phyloP scores from a whole-genome alignment of 2,329 filamentous ascomycete genomes.

The Pseudogymnoascus pannorum region DNA sequence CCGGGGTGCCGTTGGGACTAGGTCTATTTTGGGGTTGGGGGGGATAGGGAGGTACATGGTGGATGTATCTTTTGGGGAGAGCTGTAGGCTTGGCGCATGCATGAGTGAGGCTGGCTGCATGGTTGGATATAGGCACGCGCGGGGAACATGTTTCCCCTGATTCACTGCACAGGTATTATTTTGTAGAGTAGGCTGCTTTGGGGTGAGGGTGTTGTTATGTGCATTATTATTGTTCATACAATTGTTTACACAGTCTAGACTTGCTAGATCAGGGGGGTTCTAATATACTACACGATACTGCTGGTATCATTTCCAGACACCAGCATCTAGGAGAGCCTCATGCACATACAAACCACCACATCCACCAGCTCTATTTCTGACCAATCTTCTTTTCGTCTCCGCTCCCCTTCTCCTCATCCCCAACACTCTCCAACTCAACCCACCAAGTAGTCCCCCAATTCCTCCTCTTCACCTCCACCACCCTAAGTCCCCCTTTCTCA shows the following conservation, averaged over 20 bases:
- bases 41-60: neutral
- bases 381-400: neutral
- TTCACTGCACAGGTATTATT: neutral
- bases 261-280: neutral
- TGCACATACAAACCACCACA: neutral
- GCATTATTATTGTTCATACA: neutral
- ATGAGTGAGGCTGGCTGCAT: neutral
- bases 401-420: neutral
- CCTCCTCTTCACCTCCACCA: slow-evolving; percentile 44
- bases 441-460: slow-evolving; percentile 53
- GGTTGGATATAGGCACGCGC: too few species aligned
- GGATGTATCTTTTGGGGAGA: neutral
- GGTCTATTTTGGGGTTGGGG: neutral
- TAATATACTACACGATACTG: neutral
- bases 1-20: neutral
- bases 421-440: slow-evolving; percentile 42
- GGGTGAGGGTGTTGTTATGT: too few species aligned
- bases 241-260: neutral
- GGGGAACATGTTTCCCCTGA: neutral
- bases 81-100: too few species aligned
- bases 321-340: neutral
- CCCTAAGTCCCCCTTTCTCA: slow-evolving; percentile 40
- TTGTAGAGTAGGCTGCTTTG: too few species aligned
- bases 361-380: neutral
- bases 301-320: neutral